These are phyloP conservation scores for Lactarius pseudohatsudake DNA, from an alignment of 768 basidiomycete species.

Conservation along the genomic window DNA sequence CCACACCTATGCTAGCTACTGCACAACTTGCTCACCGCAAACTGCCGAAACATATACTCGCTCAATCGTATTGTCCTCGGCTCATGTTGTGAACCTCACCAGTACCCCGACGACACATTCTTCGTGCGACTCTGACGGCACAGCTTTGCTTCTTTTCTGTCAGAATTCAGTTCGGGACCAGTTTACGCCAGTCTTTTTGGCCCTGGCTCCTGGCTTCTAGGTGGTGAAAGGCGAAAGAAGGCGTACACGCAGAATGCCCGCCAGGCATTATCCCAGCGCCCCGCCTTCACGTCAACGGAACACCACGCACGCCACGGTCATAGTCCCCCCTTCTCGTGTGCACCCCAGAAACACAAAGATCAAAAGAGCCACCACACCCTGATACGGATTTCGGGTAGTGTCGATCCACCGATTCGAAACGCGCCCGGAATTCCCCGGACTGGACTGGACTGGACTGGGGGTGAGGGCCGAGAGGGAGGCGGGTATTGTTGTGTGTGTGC, in stretches of 20 bases:
- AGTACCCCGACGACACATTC: background rate
- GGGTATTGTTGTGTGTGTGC: background rate
- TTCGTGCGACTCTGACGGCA: background rate
- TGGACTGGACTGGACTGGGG: background rate
- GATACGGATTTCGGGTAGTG: background rate
- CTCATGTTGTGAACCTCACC: background rate
- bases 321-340: slow-evolving; percentile 11
- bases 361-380: background rate
- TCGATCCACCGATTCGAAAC: background rate
- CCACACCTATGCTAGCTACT: background rate
- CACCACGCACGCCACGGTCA: background rate
- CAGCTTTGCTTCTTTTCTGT: background rate
- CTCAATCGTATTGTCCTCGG: background rate
- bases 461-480: background rate
- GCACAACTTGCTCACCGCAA: background rate
- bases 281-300: background rate
- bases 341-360: slow-evolving; percentile 4
- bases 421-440: background rate
- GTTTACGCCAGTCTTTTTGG: background rate
- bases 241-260: background rate
- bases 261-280: background rate
- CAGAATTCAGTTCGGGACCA: background rate
- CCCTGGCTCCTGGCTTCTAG: background rate
- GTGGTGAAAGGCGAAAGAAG: background rate
- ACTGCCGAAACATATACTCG: background rate